A percentile compares a stretch with the other conserved stretches of the same genome.
Conservation (phyloP, 225 moss, liverwort and hornwort species). For the Straminergon stramineum region DNA sequence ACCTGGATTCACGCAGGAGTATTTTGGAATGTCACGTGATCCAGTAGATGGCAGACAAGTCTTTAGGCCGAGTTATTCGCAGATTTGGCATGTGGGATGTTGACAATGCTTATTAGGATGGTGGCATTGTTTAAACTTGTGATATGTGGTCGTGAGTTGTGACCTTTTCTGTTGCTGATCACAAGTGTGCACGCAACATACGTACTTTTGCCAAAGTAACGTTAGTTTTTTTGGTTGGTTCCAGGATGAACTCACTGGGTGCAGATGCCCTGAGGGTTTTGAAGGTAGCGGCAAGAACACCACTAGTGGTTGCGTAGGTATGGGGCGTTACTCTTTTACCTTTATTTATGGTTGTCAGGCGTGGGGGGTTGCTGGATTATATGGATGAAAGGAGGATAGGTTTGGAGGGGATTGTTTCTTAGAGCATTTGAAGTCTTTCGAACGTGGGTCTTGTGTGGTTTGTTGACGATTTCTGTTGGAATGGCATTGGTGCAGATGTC, state of each 20-base stretch:
- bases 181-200: too few species aligned
- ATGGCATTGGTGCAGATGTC: conserved; percentile 21
- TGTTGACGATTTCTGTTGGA: not conserved
- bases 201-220: not conserved
- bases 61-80: not conserved
- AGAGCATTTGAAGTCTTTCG: not conserved
- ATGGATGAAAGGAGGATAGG: not conserved
- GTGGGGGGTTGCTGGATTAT: not conserved
- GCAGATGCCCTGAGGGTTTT: conserved; percentile 64
- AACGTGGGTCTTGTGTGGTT: not conserved
- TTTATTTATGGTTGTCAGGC: not conserved
- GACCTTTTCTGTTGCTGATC: not conserved
- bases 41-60: not conserved
- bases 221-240: not conserved
- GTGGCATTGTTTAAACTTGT: not conserved
- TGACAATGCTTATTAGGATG: not conserved
- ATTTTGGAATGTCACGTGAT: not conserved
- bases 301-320: conserved; percentile 35
- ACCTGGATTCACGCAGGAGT: not conserved
- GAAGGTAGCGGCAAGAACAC: conserved; percentile 32
- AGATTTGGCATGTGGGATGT: too few species aligned
- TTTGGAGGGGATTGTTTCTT: not conserved
- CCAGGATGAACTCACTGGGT: conserved; percentile 30
- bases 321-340: not conserved
- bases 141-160: not conserved